Evolutionary conservation across 2,329 filamentous ascomycete species (phyloP), one percentile per base, ranked within the genome.

Genomic region (Cladophialophora exuberans): DNA sequence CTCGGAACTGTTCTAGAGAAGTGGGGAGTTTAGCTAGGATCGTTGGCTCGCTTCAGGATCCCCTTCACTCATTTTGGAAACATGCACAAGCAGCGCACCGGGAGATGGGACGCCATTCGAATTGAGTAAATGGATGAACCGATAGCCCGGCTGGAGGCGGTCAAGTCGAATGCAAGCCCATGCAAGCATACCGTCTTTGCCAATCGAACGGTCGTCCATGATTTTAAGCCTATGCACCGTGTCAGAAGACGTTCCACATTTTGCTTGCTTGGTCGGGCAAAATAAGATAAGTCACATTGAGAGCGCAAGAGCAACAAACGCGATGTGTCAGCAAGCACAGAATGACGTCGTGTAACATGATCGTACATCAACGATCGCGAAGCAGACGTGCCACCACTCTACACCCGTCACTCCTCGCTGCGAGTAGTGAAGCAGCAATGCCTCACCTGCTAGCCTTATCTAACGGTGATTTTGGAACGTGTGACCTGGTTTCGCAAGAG

Each of bases 101-200:
- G 83, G 80, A 2, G 83, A 87, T 53, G 83, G 72, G 25, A 78
- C 75, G 0, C 90, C 90, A 59, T 85, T 80, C 22, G 79, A 76
- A 67, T 96, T 86, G 60, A 88, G 78, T 54, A 97, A 74, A 64
- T 86, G 87, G 52, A 97, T 77, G 62, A 96, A 84, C 9, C 91
- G 80, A 63, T 89, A 88, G 1, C 94, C 93, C 28, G 81, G 75
- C 57, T 84, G 83, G 56, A 97, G 71, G 6, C 91, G 82, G 72
- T 97, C 91, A 18, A 97, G 81, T 33, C 91, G 82, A 64, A 96
- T 86, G 67, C 91, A 96, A 1, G 89, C 85, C 94, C 94, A 97
- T 2, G 88, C 90, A 9, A 90, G 87, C 53, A 96, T 72, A 56
- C 87, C 82, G 66, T 97, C 91, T 59, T 82, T 81, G 3, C 86